These are phyloP conservation scores for Echites panduratus DNA, from an alignment of 257 asterid species.

Conservation along the genomic window DNA sequence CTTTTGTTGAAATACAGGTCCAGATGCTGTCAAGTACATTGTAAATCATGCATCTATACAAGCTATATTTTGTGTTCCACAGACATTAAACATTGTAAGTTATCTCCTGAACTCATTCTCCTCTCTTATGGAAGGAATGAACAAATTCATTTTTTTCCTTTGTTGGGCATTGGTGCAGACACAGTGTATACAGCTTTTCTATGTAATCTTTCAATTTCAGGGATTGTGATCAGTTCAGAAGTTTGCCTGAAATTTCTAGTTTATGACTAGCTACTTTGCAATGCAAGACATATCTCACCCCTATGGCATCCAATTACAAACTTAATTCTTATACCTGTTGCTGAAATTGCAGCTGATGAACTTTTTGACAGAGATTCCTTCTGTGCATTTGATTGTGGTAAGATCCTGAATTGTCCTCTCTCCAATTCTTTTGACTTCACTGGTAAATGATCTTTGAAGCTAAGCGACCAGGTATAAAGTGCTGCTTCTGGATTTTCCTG, in stretches of 20 bases:
- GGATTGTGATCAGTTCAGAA: not conserved
- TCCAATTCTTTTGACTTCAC: not conserved
- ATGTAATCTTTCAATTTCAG: not conserved
- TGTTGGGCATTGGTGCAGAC: no score
- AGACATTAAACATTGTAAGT: constrained; percentile 46
- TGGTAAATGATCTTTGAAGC: not conserved
- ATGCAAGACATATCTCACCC: not conserved
- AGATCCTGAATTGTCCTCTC: constrained; percentile 14
- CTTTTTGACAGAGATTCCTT: constrained; percentile 75
- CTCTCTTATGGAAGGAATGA: not conserved
- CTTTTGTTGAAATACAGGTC: constrained; percentile 42
- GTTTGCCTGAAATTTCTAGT: no score
- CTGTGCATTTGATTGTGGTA: constrained; percentile 83
- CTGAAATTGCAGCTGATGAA: constrained; percentile 49
- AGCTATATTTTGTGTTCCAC: constrained; percentile 56
- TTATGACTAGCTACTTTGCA: not conserved
- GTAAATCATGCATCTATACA: constrained; percentile 54
- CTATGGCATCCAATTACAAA: not conserved
- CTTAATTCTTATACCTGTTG: not conserved
- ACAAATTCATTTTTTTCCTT: not conserved
- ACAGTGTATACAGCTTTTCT: not conserved
- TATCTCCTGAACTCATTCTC: not conserved
- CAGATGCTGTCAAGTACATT: constrained; percentile 62
- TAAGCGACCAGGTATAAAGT: constrained; percentile 4
- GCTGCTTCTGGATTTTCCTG: constrained; percentile 19